Percentiles rank a stretch among this genome's conserved stretches.
Conservation (phyloP, 2,329 filamentous ascomycete genomes). For the Rutstroemia sp. region DNA sequence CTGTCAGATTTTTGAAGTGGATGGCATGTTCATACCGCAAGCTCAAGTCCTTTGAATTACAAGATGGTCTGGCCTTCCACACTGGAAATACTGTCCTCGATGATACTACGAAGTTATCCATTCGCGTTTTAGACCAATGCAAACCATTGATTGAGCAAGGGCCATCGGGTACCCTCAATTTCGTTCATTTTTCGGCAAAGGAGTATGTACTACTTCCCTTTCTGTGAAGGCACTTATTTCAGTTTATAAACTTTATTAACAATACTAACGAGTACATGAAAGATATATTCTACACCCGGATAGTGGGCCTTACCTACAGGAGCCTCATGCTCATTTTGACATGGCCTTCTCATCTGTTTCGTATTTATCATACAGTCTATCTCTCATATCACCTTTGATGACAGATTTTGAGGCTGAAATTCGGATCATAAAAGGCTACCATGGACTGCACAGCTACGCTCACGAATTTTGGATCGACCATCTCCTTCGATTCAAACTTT, state of each 20-base stretch:
- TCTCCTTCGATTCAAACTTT: background rate
- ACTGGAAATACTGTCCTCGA: background rate
- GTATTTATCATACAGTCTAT: background rate
- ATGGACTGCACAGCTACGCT: slow-evolving; percentile 8
- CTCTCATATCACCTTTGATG: background rate
- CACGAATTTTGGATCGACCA: background rate
- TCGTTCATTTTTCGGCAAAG: slow-evolving; percentile 16
- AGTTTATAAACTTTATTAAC: no score
- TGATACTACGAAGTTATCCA: background rate
- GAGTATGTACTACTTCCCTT: background rate
- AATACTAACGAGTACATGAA: background rate
- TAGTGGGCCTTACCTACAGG: slow-evolving; percentile 2
- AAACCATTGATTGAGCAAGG: slow-evolving; percentile 14
- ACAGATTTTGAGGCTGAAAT: background rate
- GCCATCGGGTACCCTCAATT: slow-evolving; percentile 6
- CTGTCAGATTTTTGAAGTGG: slow-evolving; percentile 9
- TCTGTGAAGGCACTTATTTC: no score
- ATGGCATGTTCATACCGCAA: slow-evolving; percentile 12
- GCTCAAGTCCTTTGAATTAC: slow-evolving; percentile 11
- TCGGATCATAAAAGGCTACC: slow-evolving; percentile 8
- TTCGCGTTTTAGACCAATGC: slow-evolving; percentile 11
- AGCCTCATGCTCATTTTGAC: slow-evolving; percentile 7
- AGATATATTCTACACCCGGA: slow-evolving; percentile 10
- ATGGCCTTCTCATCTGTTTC: slow-evolving; percentile 11
- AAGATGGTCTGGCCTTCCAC: slow-evolving; percentile 8